Evolutionary conservation across 1,284 basidiomycete species (phyloP), one percentile per base, ranked within the genome.

Genomic region (Marasmius fiardii): DNA sequence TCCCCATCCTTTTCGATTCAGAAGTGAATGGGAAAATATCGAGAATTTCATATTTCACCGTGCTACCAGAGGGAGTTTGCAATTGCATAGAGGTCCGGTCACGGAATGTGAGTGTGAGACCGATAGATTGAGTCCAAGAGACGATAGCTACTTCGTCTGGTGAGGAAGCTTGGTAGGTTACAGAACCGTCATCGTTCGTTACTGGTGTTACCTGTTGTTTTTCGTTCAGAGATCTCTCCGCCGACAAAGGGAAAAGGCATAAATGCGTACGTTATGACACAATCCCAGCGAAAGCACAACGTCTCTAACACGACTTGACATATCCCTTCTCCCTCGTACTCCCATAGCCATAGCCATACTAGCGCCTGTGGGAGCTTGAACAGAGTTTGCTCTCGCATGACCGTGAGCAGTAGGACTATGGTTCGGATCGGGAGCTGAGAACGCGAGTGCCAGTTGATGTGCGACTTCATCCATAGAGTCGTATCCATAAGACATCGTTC

Each of bases 111-210:
- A 99, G 83, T 0, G 90, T 91, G 3, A 99, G 77, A 0, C 96
- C 96, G 57, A 99, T 90, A 0, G 93, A 95, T 64, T 94, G 90
- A 1, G 96, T 98, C 94, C 94, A 99, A 62, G 88, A 85, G n/a
- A 99, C 96, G 61, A 99, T 98, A 50, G 97, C 97, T 31, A 98
- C 97, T 75, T 99, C 97, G 67, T 99, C 97, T 0, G 97, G 97
- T 0, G 95, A 98, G 0, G 95, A 96, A 0, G 97, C 97, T 78
- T 99, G 96, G 67, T 99, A 99, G 0, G 95, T 97, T 43, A 97
- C 79, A 0, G 86, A 85, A 5, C 93, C 94, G 65, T 98, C 96
- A 64, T 98, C 96, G 66, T 97, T 94, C 12, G 80, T 83, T 2
- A 98, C 93, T 0, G 97, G 97, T 0, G 96, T 99, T 43, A 98